Base-by-base conservation (phyloP, 352 stramenopile species). In the Phytophthora pini region DNA sequence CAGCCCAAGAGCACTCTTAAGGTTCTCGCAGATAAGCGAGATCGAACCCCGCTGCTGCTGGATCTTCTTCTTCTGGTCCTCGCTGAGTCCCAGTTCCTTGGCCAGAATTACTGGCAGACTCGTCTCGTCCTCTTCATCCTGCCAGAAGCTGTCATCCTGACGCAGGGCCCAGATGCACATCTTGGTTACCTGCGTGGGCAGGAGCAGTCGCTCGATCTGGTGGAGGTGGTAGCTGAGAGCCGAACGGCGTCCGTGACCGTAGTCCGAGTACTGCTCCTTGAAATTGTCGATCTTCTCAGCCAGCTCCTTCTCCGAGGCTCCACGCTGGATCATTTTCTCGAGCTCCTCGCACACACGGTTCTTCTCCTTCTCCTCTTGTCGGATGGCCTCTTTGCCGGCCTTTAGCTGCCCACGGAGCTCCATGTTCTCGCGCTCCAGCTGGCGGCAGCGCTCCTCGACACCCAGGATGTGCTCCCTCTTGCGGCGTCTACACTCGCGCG, bases 201-300 rank as follows among this genome's bases (percentile, higher is more conserved):
- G 76, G n/a, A 98, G 76, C 47, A 98, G 74, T 55, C 96, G 91
- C 63, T 96, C 82, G 53, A 98, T 96, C 73, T 98, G 94, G 70
- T 98, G 93, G 73, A 98, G 80, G 60, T 98, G 95, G 61, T 94
- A 97, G 52, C 79, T 84, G 48, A 95, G 68, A 54, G 90, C 89
- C 38, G 90, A 96, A 41, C 91, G 83, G 31, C 94, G 88, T 43
- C 92, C 90, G 61, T 93, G 85, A 22, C 94, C 94, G 74, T 98
- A 98, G 76, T 94, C 84, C 65, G 82, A 92, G 74, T 94, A 95
- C 73, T 94, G 85, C 72, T 98, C 94, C 34, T 97, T 97, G 70
- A 97, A 98, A 68, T 97, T 98, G 77, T 98, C 91, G 45, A 98
- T 97, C 74, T 97, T 98, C 59, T 96, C 88, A 48, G 94, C 94